Evolutionary conservation across 306 rosid genomes (phyloP), one percentile per base, ranked within the genome.

Genomic region (Rosa lucieae): DNA sequence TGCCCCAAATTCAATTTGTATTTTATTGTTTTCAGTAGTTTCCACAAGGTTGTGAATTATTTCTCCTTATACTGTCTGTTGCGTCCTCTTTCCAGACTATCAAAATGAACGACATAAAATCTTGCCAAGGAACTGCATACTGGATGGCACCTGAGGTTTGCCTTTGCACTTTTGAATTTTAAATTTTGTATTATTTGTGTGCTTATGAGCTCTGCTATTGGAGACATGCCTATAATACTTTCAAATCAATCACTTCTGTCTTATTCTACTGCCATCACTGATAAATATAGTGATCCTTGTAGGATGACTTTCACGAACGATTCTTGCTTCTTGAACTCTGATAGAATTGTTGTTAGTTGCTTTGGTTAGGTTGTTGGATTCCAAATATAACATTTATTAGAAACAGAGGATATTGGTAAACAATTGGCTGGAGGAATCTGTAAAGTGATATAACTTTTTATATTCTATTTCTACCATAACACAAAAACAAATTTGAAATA

Each of bases 91-190:
- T 69, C 3, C 91, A 95, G 98, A 97, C 92, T 43, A 89, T 87
- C 83, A 89, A 90, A 83, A 35, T 92, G 78, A 92, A 95, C 70
- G 98, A 95, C 70, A 87, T 95, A 70, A 88, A 87, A 83, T 95
- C 98, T 51, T 84, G 87, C 83, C 87, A 84, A 85, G 99, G 99
- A 47, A 92, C 98, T 80, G 90, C 97, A 80, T 90, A 79, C 83
- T 95, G 99, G 99, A 95, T 95, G 99, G 98, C 99, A 23, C 99
- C 98, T 66, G 99, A 95, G 99, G 99, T 95, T 83, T 89, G 91
- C 74, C 80, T 79, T 81, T 80, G 59, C 74, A 47, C 82, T 83
- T 37, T 37, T 58, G 32, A 58, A n/a, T 58, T 21, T 58, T 3
- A 3, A 58, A 6, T 66, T 78, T 39, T 56, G 42, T 80, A 79